These are phyloP conservation scores for Mucor velutinosus DNA, from an alignment of 371 early-diverging fungal species.

Conservation along the genomic window DNA sequence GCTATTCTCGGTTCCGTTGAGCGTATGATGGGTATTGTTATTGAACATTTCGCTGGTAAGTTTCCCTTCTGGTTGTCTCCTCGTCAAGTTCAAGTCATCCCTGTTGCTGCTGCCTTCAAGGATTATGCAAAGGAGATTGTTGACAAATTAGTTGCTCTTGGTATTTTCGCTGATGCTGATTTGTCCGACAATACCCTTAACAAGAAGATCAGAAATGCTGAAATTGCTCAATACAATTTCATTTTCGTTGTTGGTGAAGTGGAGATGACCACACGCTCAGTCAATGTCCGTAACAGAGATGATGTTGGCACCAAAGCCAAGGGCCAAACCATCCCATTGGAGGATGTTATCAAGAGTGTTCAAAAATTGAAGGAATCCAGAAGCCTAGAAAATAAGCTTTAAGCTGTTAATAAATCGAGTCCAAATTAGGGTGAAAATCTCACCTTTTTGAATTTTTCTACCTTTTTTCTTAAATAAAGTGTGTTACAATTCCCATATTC, in stretches of 20 bases:
- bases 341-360: conserved; percentile 67
- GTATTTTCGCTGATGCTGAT: conserved; percentile 90
- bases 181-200: conserved; percentile 85
- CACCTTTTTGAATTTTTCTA: conserved; percentile 11
- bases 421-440: not conserved
- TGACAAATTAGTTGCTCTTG: conserved; percentile 63
- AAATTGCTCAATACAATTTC: conserved; percentile 89
- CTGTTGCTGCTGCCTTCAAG: conserved; percentile 67
- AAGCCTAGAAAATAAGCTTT: conserved; percentile 60
- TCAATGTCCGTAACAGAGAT: conserved; percentile 92
- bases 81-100: conserved; percentile 92
- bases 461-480: not conserved
- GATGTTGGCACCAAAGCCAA: conserved; percentile 82
- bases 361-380: conserved; percentile 59
- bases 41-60: conserved; percentile 94
- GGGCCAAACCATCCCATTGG: conserved; percentile 74
- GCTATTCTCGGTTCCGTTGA: conserved; percentile 99
- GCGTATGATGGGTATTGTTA: conserved; percentile 97
- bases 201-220: conserved; percentile 92
- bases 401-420: conserved; percentile 12
- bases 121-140: conserved; percentile 70
- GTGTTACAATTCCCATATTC: not conserved
- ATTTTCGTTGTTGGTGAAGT: conserved; percentile 94
- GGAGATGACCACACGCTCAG: conserved; percentile 81
- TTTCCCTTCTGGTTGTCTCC: conserved; percentile 99